These are phyloP conservation scores for Boletellus deceptivus DNA, from an alignment of 1,284 basidiomycete species.

Conservation along the genomic window DNA sequence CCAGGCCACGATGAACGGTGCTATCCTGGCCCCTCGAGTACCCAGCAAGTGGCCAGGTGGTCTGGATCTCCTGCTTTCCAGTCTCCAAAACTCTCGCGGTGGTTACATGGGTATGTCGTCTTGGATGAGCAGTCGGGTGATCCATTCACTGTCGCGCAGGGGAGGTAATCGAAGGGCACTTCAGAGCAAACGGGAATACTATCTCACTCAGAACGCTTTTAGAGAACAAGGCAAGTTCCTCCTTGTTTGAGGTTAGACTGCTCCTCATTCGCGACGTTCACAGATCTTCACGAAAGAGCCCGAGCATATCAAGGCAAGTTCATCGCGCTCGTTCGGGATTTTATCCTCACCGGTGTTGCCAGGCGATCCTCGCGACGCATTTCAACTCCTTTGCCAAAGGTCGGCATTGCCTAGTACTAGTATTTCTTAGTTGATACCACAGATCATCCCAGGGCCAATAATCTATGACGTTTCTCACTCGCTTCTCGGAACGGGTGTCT, in stretches of 20 bases:
- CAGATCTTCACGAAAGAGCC: constrained; percentile 37
- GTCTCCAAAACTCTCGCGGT: constrained; percentile 22
- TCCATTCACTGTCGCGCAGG: constrained; percentile 23
- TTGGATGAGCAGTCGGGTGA: not conserved
- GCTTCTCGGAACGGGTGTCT: constrained; percentile 54
- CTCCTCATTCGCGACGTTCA: not conserved
- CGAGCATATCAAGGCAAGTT: constrained; percentile 39
- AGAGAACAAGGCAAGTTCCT: constrained; percentile 29
- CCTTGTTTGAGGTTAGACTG: not conserved
- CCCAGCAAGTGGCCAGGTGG: constrained; percentile 34
- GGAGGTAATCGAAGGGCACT: constrained; percentile 22
- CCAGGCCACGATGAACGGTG: constrained; percentile 33
- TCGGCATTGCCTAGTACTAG: constrained; percentile 3
- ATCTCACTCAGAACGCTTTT: constrained; percentile 33
- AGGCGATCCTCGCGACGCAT: constrained; percentile 38
- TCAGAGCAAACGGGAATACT: constrained; percentile 28
- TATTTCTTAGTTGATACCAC: constrained; percentile 7
- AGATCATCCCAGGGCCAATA: constrained; percentile 16
- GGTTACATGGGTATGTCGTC: constrained; percentile 36
- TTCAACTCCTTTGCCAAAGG: constrained; percentile 48
- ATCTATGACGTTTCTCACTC: constrained; percentile 31
- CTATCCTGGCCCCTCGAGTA: constrained; percentile 32
- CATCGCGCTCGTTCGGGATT: not conserved
- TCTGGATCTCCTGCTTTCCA: constrained; percentile 28
- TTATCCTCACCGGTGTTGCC: not conserved